Evolutionary conservation across 257 asterid species (phyloP).

Genomic region (Avicennia marina): DNA sequence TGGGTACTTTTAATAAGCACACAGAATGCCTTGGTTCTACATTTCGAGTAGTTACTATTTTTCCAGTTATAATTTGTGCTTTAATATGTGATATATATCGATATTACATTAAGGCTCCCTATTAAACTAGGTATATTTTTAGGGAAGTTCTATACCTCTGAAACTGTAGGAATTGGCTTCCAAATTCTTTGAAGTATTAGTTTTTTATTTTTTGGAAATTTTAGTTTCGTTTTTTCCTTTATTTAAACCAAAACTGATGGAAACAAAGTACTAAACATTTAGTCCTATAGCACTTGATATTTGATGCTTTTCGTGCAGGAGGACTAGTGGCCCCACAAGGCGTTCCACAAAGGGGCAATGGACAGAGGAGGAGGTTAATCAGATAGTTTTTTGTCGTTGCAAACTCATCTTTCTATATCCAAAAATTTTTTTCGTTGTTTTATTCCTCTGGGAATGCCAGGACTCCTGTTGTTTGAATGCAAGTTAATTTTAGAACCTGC

Average conservation of each 20-base stretch:
- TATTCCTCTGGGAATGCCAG: too few species aligned
- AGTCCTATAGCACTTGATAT: conserved; percentile 1
- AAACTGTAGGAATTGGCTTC: conserved; percentile 7
- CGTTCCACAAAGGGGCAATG: conserved; percentile 99
- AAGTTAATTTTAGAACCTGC: too few species aligned
- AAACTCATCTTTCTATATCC: too few species aligned
- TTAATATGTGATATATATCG: too few species aligned
- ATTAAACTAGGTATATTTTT: neutral
- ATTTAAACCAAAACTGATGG: neutral
- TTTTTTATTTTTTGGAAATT: neutral
- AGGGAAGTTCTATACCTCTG: neutral
- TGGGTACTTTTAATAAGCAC: conserved; percentile 46
- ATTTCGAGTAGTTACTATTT: neutral
- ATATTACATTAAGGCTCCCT: neutral
- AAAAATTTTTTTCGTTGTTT: too few species aligned
- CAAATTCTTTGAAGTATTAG: neutral
- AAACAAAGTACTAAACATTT: neutral
- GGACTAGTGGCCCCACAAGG: conserved; percentile 93
- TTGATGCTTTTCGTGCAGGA: conserved; percentile 39
- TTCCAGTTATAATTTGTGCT: neutral
- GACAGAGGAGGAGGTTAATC: conserved; percentile 91
- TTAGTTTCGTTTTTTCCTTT: neutral
- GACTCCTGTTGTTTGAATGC: too few species aligned
- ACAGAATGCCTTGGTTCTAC: conserved; percentile 1
- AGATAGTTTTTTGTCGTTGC: conserved; percentile 7